These are phyloP conservation scores for Buxus sempervirens DNA, from an alignment of 164 flowering plant genomes.

Conservation along the genomic window DNA sequence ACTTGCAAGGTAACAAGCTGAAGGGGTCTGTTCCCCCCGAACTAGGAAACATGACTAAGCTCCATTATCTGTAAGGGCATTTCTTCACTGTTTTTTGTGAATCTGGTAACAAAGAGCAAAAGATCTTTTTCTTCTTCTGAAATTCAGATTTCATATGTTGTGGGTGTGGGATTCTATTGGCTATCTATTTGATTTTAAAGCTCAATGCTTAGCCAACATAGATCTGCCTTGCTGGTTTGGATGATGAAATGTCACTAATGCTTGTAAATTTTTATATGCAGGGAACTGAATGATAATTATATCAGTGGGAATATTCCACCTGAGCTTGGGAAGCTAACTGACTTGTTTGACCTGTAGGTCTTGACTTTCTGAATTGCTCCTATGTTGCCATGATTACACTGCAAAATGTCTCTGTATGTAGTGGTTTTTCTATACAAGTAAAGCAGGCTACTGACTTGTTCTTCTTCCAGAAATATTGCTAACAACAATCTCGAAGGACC, in stretches of 20 bases:
- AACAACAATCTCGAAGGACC: slow-evolving; percentile 87
- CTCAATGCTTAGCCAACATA: background rate
- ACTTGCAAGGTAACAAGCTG: slow-evolving; percentile 83
- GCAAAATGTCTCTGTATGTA: background rate
- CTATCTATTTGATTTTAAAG: background rate
- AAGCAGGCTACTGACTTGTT: background rate
- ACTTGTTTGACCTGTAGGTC: slow-evolving; percentile 87
- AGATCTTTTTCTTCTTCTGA: background rate
- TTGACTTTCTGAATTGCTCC: background rate
- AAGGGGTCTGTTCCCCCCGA: slow-evolving; percentile 85
- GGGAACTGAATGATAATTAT: slow-evolving; percentile 81
- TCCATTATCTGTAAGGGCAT: slow-evolving; percentile 72
- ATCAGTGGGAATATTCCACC: slow-evolving; percentile 84
- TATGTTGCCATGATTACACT: background rate
- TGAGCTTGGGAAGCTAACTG: slow-evolving; percentile 89
- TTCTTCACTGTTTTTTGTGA: background rate
- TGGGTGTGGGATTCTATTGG: background rate
- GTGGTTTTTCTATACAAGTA: background rate
- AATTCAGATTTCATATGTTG: background rate
- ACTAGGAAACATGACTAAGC: slow-evolving; percentile 95
- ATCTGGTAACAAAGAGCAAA: too few relatives aligned
- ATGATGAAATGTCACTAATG: background rate
- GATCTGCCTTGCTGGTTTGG: background rate
- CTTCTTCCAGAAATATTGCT: slow-evolving; percentile 72
- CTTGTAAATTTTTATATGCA: slow-evolving; percentile 21